phyloP scores from a whole-genome alignment of 140 eudicot genomes.

The Stevia rebaudiana region DNA sequence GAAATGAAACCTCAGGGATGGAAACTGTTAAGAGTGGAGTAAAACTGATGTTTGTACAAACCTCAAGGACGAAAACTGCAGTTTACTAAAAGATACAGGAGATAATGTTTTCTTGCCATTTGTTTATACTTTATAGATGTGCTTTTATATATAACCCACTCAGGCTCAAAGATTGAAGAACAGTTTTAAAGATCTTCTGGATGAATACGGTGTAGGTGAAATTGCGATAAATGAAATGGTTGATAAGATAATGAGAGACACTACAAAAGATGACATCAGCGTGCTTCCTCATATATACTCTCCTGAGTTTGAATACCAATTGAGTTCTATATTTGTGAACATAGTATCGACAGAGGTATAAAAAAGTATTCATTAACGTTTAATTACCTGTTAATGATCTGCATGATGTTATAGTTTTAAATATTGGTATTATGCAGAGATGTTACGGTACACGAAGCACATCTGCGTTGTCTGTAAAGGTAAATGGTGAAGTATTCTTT shows the following conservation, averaged over 20 bases:
- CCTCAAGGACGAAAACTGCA: too few species aligned
- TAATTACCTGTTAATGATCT: not conserved
- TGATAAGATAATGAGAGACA: conserved; percentile 62
- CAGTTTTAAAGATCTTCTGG: conserved; percentile 40
- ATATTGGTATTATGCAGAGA: conserved; percentile 36
- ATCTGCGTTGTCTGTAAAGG: conserved; percentile 43
- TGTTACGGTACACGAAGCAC: conserved; percentile 89
- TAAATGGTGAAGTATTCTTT: conserved; percentile 51
- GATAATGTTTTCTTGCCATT: not conserved
- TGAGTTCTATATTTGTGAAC: conserved; percentile 43
- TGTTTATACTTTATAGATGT: not conserved
- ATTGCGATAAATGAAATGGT: conserved; percentile 50
- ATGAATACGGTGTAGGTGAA: conserved; percentile 44
- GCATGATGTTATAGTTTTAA: not conserved
- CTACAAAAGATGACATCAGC: conserved; percentile 57
- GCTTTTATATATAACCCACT: conserved; percentile 4
- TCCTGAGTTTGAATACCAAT: conserved; percentile 45
- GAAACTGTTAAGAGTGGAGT: too few species aligned
- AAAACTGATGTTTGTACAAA: too few species aligned
- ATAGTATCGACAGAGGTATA: not conserved
- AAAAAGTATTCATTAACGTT: not conserved
- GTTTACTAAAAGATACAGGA: not conserved
- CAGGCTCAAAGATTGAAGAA: conserved; percentile 61
- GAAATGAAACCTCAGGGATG: too few species aligned
- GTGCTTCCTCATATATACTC: conserved; percentile 49